Evolutionary conservation across 2,329 filamentous ascomycete genomes (phyloP), one percentile per base, ranked within the genome.

Genomic region (Cercospora brassicicola): DNA sequence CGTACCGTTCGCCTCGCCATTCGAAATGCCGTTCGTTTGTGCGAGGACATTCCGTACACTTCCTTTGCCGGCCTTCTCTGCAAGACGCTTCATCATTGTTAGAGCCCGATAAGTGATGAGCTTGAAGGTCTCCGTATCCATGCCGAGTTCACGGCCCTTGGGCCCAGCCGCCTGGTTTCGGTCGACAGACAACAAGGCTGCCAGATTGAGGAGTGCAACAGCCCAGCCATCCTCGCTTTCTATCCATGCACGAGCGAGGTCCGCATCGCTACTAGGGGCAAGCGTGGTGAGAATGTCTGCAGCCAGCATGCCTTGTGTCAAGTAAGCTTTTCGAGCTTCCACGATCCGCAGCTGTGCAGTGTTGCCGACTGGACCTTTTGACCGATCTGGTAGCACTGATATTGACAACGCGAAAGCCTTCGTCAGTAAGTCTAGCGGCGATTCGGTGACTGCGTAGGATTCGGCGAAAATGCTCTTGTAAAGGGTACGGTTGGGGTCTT

Each of bases 271-370:
- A 42, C 70, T 70, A 3, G 75, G 76, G 2, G 89, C 88, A 30
- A 97, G 84, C 9, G 89, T 89, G 0, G 93, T 89, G 2, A 98
- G 82, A 62, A 98, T 96, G 73, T 98, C 94, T 0, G 93, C 94
- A 1, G 93, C 91, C 5, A 98, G 84, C 74, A 98, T 87, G 1
- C 93, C 94, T 80, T 99, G 95, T 86, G 96, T 95, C 10, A 99
- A 82, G 75, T 93, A 90, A 0, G 95, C 91, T 79, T 96, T 97
- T 66, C 95, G 89, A 3, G 88, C 88, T 77, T 97, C 93, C 4
- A 95, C 87, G 4, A 93, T 85, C 0, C 89, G 86, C 0, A 91
- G 76, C 71, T 84, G 82, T 5, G 74, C 72, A 18, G 75, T 77
- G 23, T 78, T 79, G 23, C 79, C 74, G 0, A 77, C 76, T 67